Evolutionary conservation across 495 filamentous ascomycete species (phyloP), one percentile per base, ranked within the genome.

Genomic region (Tuber microsphaerosporum): DNA sequence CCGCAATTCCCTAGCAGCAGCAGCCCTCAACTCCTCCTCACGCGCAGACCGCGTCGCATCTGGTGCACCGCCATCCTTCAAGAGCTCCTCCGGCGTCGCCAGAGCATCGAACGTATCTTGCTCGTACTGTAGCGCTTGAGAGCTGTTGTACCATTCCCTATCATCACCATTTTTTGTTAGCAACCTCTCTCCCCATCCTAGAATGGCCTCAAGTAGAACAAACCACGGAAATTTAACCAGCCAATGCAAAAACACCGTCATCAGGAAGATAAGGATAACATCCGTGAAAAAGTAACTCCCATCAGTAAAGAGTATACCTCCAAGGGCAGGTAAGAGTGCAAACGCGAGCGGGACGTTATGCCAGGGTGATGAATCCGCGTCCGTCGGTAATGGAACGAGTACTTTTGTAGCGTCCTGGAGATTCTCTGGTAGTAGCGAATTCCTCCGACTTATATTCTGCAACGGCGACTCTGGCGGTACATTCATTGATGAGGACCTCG

Each of bases 171-270:
- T 71, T 56, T 56, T 17, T n/a, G 70, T 79, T 19, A 75, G 77
- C 73, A 51, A 72, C 70, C 74, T 51, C 44, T 20, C 39, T n/a
- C 68, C 19, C 51, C n/a, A n/a, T n/a, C n/a, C 22, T 19, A 56
- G 56, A 43, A 17, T 9, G 20, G 51, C 3, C 2, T 61, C 44
- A 9, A n/a, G n/a, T 17, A 16, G 48, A 37, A 26, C 71, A 44
- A 75, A 82, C 94, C 95, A 99, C 80, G 95, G 96, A 74, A 94
- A 84, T 74, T 92, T 90, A 10, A 97, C 90, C 31, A 92, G 93
- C 94, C 94, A 97, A 83, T 98, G 94, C 72, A 99, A 86, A 79
- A 98, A 97, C 8, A 97, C 87, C 0, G 91, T 91, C 0, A 91
- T 91, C 71, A 99, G 81, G 8, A 87, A 88, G 42, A 99, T 84